These are phyloP conservation scores for Eucalyptus pauciflora DNA, from an alignment of 345 rosid species.

Conservation along the genomic window DNA sequence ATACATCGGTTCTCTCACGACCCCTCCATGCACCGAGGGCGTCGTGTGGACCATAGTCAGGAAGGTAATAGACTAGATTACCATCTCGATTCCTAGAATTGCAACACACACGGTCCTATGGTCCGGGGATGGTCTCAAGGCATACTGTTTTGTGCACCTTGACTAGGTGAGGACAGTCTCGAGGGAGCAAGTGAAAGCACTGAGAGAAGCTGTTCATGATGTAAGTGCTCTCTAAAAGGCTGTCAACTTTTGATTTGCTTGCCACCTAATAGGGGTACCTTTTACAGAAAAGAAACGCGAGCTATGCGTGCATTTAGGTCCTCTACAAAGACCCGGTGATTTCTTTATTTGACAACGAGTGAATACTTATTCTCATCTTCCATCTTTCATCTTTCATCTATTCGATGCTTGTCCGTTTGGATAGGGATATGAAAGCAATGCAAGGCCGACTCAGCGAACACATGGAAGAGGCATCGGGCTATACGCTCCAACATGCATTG, in stretches of 20 bases:
- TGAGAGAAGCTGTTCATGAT: slow-evolving; percentile 43
- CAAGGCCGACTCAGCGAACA: slow-evolving; percentile 49
- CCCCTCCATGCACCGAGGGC: slow-evolving; percentile 74
- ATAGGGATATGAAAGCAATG: slow-evolving; percentile 49
- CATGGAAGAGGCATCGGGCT: slow-evolving; percentile 26
- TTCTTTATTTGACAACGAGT: background rate
- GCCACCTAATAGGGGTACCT: background rate
- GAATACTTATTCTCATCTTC: background rate
- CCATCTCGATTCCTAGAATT: background rate
- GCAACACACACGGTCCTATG: background rate
- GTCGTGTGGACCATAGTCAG: slow-evolving; percentile 52
- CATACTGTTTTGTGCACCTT: background rate
- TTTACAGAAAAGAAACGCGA: background rate
- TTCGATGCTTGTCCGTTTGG: background rate
- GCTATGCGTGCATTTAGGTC: background rate
- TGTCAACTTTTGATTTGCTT: background rate
- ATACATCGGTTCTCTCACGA: slow-evolving; percentile 61
- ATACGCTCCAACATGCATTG: slow-evolving; percentile 1
- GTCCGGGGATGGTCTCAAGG: background rate
- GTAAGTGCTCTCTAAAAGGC: background rate
- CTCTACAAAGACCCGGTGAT: background rate
- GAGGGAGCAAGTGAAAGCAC: slow-evolving; percentile 36
- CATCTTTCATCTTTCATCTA: background rate
- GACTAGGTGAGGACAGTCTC: slow-evolving; percentile 56
- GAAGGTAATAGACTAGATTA: slow-evolving; percentile 8